A percentile compares a stretch with the other conserved stretches of the same genome.
phyloP scores from a whole-genome alignment of 352 stramenopile genomes.

The Peronospora farinosa region DNA sequence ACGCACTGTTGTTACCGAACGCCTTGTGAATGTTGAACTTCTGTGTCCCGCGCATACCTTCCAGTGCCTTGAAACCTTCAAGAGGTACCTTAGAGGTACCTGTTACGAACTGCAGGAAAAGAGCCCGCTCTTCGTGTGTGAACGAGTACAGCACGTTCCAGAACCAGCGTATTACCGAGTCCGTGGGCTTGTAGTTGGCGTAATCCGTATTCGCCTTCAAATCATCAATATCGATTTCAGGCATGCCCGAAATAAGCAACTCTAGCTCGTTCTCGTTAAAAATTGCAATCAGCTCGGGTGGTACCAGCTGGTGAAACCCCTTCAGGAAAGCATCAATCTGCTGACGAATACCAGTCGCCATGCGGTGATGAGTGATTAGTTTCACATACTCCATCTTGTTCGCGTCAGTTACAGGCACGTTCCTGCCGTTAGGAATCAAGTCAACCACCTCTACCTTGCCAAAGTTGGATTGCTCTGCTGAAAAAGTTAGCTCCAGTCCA shows the following conservation, averaged over 20 bases:
- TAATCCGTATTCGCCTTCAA: slow-evolving; percentile 92
- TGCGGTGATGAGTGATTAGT: slow-evolving; percentile 96
- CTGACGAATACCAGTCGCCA: slow-evolving; percentile 96
- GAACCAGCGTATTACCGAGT: slow-evolving; percentile 91
- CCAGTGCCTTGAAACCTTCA: slow-evolving; percentile 96
- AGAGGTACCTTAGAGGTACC: slow-evolving; percentile 92
- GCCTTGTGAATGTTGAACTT: slow-evolving; percentile 99
- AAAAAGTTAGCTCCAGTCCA: slow-evolving; percentile 90
- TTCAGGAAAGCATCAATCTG: slow-evolving; percentile 89
- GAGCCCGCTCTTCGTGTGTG: slow-evolving; percentile 86
- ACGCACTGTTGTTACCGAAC: slow-evolving; percentile 82
- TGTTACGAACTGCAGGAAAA: slow-evolving; percentile 92
- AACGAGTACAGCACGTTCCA: slow-evolving; percentile 90
- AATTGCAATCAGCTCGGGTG: slow-evolving; percentile 87
- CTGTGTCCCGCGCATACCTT: slow-evolving; percentile 97
- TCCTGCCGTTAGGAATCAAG: slow-evolving; percentile 82
- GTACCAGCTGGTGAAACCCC: slow-evolving; percentile 89
- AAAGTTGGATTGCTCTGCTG: slow-evolving; percentile 87
- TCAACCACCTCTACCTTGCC: slow-evolving; percentile 84
- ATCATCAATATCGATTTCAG: slow-evolving; percentile 92
- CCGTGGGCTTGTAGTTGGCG: slow-evolving; percentile 86
- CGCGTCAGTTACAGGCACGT: slow-evolving; percentile 85
- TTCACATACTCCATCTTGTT: slow-evolving; percentile 94
- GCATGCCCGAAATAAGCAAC: slow-evolving; percentile 89
- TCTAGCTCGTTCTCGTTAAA: slow-evolving; percentile 93